Base-by-base conservation (phyloP, 1,284 basidiomycete species). In the Ustilago tritici region DNA sequence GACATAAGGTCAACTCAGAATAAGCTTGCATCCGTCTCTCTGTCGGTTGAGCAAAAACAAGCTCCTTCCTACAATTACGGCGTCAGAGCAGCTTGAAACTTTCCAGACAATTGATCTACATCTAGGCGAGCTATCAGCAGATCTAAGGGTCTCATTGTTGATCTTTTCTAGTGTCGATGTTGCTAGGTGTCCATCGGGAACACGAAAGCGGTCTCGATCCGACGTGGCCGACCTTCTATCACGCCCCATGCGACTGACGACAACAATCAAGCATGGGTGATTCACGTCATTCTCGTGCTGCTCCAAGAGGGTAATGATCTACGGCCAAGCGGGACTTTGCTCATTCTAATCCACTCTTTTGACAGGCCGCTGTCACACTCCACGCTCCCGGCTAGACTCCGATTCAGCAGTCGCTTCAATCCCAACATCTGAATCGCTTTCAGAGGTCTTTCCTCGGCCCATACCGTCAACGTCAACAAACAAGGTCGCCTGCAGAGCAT, bases 131-230 rank as follows among this genome's bases (percentile, higher is more conserved):
- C 56, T 46, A 61, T 19, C 49, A 46, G 17, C 38, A 54, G 50
- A 34, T 43, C 52, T 54, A 14, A 61, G 59, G 59, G 59, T 61
- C 59, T 61, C 52, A 31, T 54, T 40, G 52, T 61, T 38, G 59
- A 61, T 61, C 59, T 14, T 41, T 12, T 31, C 9, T 54, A 19
- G 34, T 6, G 14, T 54, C 35, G 34, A 36, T n/a, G 31, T 34
- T 28, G 5, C 49, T 4, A 50, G 32, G 31, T 28, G 12, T 12
- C 31, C 49, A 50, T 50, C 49, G 31, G 49, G 14, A 31, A 32
- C 23, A 50, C 6, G 31, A 12, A 49, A 28, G 46, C 1, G n/a
- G 49, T 32, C 15, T 50, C 49, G 19, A 32, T 50, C 49, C 31
- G 31, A 31, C 23, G 15, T 50, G 4, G 49, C 28, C 31, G 49